phyloP scores from a whole-genome alignment of 352 stramenopile genomes.

The Globisporangium polare region DNA sequence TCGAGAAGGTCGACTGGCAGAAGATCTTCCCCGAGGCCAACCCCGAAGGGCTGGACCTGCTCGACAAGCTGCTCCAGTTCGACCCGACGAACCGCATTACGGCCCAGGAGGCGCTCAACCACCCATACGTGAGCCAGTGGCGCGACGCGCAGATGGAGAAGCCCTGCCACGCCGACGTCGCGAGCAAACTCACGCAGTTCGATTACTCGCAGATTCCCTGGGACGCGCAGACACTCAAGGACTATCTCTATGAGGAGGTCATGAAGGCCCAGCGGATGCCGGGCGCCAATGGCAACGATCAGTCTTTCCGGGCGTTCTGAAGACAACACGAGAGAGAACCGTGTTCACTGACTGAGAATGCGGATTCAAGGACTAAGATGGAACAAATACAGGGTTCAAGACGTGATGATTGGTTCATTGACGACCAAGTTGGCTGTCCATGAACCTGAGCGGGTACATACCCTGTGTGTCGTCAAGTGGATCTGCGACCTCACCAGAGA shows the following conservation, averaged over 20 bases:
- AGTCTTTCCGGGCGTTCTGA: constrained; percentile 6
- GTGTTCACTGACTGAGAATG: constrained; percentile 5
- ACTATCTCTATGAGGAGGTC: constrained; percentile 79
- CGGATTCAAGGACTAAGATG: background rate
- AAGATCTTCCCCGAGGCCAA: constrained; percentile 81
- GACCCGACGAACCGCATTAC: constrained; percentile 86
- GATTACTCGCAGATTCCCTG: constrained; percentile 71
- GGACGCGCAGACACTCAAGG: constrained; percentile 72
- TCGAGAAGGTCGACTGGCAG: constrained; percentile 75
- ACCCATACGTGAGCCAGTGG: constrained; percentile 89
- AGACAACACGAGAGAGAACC: background rate
- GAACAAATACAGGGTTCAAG: background rate
- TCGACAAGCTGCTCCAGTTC: constrained; percentile 87
- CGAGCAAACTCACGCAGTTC: constrained; percentile 56
- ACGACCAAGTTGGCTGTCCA: constrained; percentile 5
- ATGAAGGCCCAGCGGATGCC: constrained; percentile 51
- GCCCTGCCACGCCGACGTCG: constrained; percentile 48
- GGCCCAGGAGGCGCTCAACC: constrained; percentile 72
- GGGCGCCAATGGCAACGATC: background rate
- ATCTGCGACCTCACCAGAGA: constrained; percentile 6
- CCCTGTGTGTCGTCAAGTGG: constrained; percentile 6
- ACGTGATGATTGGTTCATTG: background rate
- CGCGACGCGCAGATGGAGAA: constrained; percentile 59
- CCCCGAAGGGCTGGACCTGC: constrained; percentile 80
- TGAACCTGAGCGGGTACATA: constrained; percentile 19